Percentiles rank a stretch among this genome's conserved stretches.
Evolutionary conservation across 176 grass and related monocot species (phyloP).

Genomic region (Secale cereale): DNA sequence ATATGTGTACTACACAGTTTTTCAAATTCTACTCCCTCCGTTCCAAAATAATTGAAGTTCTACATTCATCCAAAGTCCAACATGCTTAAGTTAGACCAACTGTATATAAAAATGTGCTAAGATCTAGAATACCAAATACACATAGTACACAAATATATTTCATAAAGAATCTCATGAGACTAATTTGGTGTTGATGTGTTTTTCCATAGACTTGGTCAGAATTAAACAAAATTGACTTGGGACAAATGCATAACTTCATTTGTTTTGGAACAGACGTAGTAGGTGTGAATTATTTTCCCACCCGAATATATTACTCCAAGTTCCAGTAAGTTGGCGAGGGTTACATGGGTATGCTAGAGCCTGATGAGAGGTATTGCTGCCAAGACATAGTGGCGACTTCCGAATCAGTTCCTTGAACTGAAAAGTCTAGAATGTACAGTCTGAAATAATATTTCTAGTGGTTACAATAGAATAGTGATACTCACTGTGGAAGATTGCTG

Average conservation of each 20-base stretch:
- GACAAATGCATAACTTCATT: too few relatives aligned
- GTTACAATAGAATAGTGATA: not conserved
- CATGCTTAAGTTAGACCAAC: too few relatives aligned
- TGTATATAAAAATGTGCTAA: too few relatives aligned
- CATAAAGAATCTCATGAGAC: too few relatives aligned
- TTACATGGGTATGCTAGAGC: not conserved
- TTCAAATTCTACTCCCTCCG: not conserved
- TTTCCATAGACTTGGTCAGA: too few relatives aligned
- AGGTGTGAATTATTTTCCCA: not conserved
- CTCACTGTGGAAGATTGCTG: not conserved
- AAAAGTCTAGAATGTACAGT: not conserved
- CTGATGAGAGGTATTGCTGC: not conserved
- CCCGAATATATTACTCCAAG: not conserved
- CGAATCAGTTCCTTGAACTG: not conserved
- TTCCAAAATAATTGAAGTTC: too few relatives aligned
- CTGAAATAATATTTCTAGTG: not conserved
- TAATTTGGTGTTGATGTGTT: too few relatives aligned
- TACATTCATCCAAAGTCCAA: too few relatives aligned
- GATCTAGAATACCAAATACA: too few relatives aligned
- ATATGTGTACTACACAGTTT: not conserved
- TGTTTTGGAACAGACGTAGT: too few relatives aligned
- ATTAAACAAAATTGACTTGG: too few relatives aligned
- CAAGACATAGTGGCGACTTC: not conserved
- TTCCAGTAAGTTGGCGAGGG: not conserved
- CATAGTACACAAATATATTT: too few relatives aligned